Evolutionary conservation across 495 filamentous ascomycete species (phyloP).

Genomic region (Penicillium malachiteum): DNA sequence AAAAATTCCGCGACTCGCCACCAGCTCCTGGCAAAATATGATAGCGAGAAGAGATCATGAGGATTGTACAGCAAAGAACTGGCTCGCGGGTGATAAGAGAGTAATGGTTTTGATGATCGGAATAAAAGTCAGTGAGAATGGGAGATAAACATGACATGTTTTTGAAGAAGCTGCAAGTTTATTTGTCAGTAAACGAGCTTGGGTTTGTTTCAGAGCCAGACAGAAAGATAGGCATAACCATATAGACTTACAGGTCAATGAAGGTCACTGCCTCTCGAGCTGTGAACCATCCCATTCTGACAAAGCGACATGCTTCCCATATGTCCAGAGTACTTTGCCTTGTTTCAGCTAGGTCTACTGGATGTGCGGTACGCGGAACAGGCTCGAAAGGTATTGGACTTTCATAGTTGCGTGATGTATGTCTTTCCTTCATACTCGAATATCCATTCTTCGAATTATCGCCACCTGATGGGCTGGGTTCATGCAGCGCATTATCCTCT

Average conservation of each 20-base stretch:
- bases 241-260: slow-evolving; percentile 50
- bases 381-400: slow-evolving; percentile 23
- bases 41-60: slow-evolving; percentile 55
- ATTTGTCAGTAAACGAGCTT: background rate
- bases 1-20: slow-evolving; percentile 52
- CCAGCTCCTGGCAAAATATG: slow-evolving; percentile 52
- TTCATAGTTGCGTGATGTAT: slow-evolving; percentile 16
- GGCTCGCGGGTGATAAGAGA: slow-evolving; percentile 48
- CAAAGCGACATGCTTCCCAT: slow-evolving; percentile 52
- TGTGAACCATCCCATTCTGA: slow-evolving; percentile 55
- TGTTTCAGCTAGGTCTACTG: slow-evolving; percentile 32
- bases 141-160: slow-evolving; percentile 54
- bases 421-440: slow-evolving; percentile 8
- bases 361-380: slow-evolving; percentile 19
- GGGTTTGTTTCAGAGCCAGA: background rate
- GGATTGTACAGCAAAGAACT: slow-evolving; percentile 49
- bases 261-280: slow-evolving; percentile 51
- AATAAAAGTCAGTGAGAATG: slow-evolving; percentile 52
- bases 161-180: slow-evolving; percentile 52
- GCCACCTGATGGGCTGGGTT: slow-evolving; percentile 13
- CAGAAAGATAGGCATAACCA: background rate
- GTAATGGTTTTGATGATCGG: slow-evolving; percentile 44
- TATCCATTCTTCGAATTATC: slow-evolving; percentile 12
- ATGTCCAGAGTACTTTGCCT: slow-evolving; percentile 37
- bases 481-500: slow-evolving; percentile 20